phyloP scores from a whole-genome alignment of 768 basidiomycete genomes.

The Pulveroboletus sp. region DNA sequence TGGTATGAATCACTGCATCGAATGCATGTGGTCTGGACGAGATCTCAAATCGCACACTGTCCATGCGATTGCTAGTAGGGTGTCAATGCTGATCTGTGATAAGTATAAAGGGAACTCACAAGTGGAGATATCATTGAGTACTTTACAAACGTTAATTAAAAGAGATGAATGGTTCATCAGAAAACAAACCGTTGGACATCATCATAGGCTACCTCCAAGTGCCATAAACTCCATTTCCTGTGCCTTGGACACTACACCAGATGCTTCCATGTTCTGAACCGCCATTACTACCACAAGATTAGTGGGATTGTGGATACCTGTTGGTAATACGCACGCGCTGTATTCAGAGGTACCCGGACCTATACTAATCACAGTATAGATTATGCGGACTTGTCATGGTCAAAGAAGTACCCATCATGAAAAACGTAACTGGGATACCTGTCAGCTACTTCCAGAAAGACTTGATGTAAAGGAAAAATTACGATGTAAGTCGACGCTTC shows the following conservation, averaged over 20 bases:
- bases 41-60: constrained; percentile 79
- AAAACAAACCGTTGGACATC: constrained; percentile 73
- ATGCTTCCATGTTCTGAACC: too few relatives aligned
- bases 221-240: constrained; percentile 88
- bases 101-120: constrained; percentile 40
- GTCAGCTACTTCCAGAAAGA: too few relatives aligned
- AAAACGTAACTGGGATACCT: too few relatives aligned
- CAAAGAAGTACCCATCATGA: too few relatives aligned
- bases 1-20: constrained; percentile 71
- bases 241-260: constrained; percentile 50
- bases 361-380: too few relatives aligned
- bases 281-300: too few relatives aligned
- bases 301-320: too few relatives aligned
- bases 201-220: constrained; percentile 72
- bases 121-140: constrained; percentile 80
- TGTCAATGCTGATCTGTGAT: constrained; percentile 1
- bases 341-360: too few relatives aligned
- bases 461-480: too few relatives aligned
- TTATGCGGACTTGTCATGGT: too few relatives aligned
- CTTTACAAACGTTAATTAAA: constrained; percentile 31
- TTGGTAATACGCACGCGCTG: too few relatives aligned
- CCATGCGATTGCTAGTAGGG: constrained; percentile 67
- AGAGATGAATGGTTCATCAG: background rate
- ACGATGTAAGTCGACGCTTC: too few relatives aligned
- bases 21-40: constrained; percentile 64